These are phyloP conservation scores for Vickermania spadyakhi DNA, from an alignment of 208 protist genomes.

Conservation along the genomic window DNA sequence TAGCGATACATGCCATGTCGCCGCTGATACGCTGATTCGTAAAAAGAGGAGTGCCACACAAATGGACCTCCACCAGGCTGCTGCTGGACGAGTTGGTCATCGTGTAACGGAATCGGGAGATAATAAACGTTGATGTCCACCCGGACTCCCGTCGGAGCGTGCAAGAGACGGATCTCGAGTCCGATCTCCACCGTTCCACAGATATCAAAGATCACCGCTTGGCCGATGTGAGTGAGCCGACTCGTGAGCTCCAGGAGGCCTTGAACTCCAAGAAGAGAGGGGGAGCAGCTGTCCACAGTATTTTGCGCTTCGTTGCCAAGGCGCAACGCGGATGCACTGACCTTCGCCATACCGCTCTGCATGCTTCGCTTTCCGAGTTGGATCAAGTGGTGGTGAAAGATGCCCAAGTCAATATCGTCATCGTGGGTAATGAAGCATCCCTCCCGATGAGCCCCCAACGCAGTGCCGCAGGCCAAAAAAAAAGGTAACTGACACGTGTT, in stretches of 20 bases:
- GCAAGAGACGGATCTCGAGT: constrained; percentile 70
- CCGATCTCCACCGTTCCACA: constrained; percentile 61
- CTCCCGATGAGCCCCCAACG: constrained; percentile 68
- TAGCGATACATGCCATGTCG: constrained; percentile 82
- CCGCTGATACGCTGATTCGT: constrained; percentile 38
- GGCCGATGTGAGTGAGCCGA: neutral
- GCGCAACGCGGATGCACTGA: neutral
- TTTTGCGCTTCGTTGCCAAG: constrained; percentile 14
- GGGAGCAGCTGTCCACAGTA: constrained; percentile 27
- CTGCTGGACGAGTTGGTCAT: constrained; percentile 16
- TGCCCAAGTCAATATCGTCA: constrained; percentile 81
- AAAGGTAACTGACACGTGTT: constrained; percentile 29
- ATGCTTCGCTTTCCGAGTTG: neutral
- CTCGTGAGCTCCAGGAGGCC: constrained; percentile 6
- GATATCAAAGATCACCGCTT: constrained; percentile 30
- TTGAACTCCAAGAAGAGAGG: constrained; percentile 21
- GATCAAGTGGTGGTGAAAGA: constrained; percentile 45
- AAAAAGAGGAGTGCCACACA: constrained; percentile 76
- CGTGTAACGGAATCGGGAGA: constrained; percentile 24
- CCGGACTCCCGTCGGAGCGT: constrained; percentile 35
- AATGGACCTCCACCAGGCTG: constrained; percentile 22
- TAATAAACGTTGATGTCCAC: constrained; percentile 88
- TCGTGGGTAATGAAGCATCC: constrained; percentile 81
- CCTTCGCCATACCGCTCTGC: no score
- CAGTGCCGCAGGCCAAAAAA: constrained; percentile 80